Evolutionary conservation across 148 eudicot species (phyloP).

Genomic region (Chenopodium formosanum): DNA sequence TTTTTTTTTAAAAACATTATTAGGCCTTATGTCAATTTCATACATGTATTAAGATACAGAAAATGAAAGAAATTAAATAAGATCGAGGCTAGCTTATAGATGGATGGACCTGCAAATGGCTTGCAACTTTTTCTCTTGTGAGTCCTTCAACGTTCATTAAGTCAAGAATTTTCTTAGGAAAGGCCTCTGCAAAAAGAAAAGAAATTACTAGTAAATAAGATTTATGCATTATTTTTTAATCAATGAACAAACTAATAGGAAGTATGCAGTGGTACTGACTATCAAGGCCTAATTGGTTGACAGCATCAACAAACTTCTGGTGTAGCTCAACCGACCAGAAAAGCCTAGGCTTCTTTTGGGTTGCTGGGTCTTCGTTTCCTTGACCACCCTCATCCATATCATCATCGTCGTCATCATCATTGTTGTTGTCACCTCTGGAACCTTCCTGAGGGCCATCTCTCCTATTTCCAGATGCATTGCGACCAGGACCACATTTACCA

Average conservation of each 20-base stretch:
- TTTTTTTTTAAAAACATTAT: no score
- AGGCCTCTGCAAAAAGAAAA: slow-evolving; percentile 57
- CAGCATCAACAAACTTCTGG: slow-evolving; percentile 82
- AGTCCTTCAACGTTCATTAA: slow-evolving; percentile 83
- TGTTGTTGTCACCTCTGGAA: slow-evolving; percentile 22
- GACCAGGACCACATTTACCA: no score
- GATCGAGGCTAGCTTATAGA: no score
- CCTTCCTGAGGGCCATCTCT: slow-evolving; percentile 44
- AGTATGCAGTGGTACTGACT: slow-evolving; percentile 41
- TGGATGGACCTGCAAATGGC: slow-evolving; percentile 79
- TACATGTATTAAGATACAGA: not conserved
- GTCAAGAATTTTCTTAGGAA: slow-evolving; percentile 93
- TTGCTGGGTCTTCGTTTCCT: slow-evolving; percentile 50
- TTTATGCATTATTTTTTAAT: no score
- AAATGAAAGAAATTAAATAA: not conserved
- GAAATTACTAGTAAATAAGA: not conserved
- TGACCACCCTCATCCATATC: no score
- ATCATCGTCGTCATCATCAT: slow-evolving; percentile 31
- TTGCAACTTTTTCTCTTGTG: slow-evolving; percentile 92
- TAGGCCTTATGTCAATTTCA: not conserved
- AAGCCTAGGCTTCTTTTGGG: slow-evolving; percentile 71
- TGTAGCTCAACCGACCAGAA: slow-evolving; percentile 85
- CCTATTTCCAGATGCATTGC: no score
- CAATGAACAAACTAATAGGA: not conserved
- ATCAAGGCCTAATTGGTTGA: slow-evolving; percentile 67